phyloP scores from a whole-genome alignment of 805 yeast genomes.

The Komagataella phaffii region DNA sequence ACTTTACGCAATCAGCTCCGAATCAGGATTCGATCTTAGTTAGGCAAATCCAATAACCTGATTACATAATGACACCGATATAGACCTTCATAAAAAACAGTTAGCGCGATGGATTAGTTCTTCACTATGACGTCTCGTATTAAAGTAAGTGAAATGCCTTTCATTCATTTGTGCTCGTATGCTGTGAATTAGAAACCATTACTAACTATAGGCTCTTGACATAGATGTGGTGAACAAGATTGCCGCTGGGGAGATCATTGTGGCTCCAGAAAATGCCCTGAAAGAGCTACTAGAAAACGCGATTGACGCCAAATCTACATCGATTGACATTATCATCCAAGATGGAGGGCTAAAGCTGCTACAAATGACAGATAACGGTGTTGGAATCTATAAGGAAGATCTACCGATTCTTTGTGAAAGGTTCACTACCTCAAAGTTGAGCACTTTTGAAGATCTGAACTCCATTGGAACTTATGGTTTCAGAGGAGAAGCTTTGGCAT shows the following conservation, averaged over 20 bases:
- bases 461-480: constrained; percentile 78
- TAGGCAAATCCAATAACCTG: constrained; percentile 10
- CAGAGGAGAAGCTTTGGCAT: constrained; percentile 92
- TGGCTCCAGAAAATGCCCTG: constrained; percentile 88
- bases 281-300: constrained; percentile 90
- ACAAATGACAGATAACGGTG: constrained; percentile 83
- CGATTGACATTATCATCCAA: constrained; percentile 67
- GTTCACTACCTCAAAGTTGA: constrained; percentile 82
- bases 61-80: background rate
- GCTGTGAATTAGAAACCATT: background rate
- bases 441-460: constrained; percentile 60
- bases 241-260: constrained; percentile 95
- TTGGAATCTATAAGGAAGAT: constrained; percentile 66
- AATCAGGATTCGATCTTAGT: constrained; percentile 80
- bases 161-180: background rate
- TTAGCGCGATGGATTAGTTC: background rate
- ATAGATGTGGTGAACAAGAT: constrained; percentile 70
- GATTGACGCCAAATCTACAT: constrained; percentile 70
- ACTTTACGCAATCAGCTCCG: constrained; percentile 65
- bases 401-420: constrained; percentile 74
- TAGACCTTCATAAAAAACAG: background rate
- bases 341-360: constrained; percentile 86
- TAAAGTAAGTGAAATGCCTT: background rate
- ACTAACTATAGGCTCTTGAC: constrained; percentile 26
- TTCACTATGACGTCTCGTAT: background rate